Conservation (phyloP, 2,329 filamentous ascomycete species). For the Trichoderma gracile region DNA sequence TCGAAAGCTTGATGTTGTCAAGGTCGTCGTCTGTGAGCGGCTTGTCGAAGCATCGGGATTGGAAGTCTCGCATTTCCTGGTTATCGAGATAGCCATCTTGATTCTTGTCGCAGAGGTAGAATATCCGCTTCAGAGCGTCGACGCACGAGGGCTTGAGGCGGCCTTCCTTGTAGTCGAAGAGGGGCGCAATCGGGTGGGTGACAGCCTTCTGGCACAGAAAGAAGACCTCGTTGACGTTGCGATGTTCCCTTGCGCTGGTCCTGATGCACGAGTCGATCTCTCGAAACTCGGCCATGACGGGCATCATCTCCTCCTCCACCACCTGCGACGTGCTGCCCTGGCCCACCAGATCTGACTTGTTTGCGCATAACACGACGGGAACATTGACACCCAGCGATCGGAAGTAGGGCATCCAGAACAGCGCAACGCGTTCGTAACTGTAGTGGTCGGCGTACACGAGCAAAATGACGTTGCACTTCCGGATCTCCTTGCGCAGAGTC, state of each 20-base stretch:
- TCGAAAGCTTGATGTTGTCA: slow-evolving; percentile 85
- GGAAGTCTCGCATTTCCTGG: slow-evolving; percentile 86
- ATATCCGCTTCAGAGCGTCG: slow-evolving; percentile 83
- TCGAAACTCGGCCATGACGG: slow-evolving; percentile 97
- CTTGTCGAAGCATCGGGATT: slow-evolving; percentile 89
- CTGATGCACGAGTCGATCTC: slow-evolving; percentile 98
- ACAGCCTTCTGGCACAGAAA: slow-evolving; percentile 98
- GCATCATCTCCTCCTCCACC: slow-evolving; percentile 95
- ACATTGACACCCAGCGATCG: slow-evolving; percentile 98
- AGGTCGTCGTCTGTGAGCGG: slow-evolving; percentile 78
- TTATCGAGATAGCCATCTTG: slow-evolving; percentile 92
- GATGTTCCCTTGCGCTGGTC: slow-evolving; percentile 86
- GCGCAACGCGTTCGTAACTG: slow-evolving; percentile 93
- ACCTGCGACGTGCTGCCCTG: slow-evolving; percentile 79
- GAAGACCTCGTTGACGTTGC: slow-evolving; percentile 94
- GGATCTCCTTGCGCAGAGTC: slow-evolving; percentile 87
- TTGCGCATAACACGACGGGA: slow-evolving; percentile 92
- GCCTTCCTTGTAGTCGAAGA: slow-evolving; percentile 94
- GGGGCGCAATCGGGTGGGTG: slow-evolving; percentile 91
- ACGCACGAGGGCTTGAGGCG: slow-evolving; percentile 86
- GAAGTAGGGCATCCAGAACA: slow-evolving; percentile 99
- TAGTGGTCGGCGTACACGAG: slow-evolving; percentile 98
- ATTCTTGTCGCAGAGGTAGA: slow-evolving; percentile 95
- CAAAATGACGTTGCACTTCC: slow-evolving; percentile 95
- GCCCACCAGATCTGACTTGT: slow-evolving; percentile 87